Conservation (phyloP, 2,329 filamentous ascomycete genomes). For the Ophiostoma tasmaniense region DNA sequence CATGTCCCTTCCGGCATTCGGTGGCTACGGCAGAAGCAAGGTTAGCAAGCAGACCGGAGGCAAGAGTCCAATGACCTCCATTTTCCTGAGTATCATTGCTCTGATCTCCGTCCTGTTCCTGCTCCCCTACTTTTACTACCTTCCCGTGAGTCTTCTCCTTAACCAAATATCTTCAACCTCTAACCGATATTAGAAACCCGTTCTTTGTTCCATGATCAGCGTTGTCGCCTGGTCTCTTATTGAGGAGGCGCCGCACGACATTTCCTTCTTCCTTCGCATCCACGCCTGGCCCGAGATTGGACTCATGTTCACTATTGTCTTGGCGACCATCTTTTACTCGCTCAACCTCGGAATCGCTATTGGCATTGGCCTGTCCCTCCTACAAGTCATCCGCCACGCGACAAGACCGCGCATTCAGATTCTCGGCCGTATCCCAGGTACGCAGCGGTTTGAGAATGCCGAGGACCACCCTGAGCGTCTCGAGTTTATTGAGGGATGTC, state of each 20-base stretch:
- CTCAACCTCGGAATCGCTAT: slow-evolving; percentile 88
- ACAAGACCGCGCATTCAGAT: slow-evolving; percentile 95
- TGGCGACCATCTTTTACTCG: slow-evolving; percentile 90
- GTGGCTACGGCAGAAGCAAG: slow-evolving; percentile 92
- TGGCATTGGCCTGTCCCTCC: slow-evolving; percentile 80
- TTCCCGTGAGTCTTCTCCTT: slow-evolving; percentile 54
- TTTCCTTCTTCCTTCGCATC: slow-evolving; percentile 80
- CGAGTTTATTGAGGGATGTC: slow-evolving; percentile 82
- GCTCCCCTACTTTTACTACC: slow-evolving; percentile 85
- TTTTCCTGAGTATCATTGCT: slow-evolving; percentile 76
- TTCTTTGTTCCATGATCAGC: slow-evolving; percentile 86
- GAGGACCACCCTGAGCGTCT: slow-evolving; percentile 63
- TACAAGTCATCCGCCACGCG: slow-evolving; percentile 82
- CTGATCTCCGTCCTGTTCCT: slow-evolving; percentile 73
- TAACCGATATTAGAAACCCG: slow-evolving; percentile 53
- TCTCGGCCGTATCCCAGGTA: slow-evolving; percentile 77
- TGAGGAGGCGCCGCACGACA: slow-evolving; percentile 89
- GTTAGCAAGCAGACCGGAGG: slow-evolving; percentile 89
- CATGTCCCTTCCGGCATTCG: slow-evolving; percentile 87
- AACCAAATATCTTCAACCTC: too few relatives aligned
- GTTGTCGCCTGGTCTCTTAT: slow-evolving; percentile 92
- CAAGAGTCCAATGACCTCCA: slow-evolving; percentile 85
- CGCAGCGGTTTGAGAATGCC: slow-evolving; percentile 77
- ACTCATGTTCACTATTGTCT: slow-evolving; percentile 84
- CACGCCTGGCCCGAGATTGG: slow-evolving; percentile 76